phyloP scores from a whole-genome alignment of 169 alveolate species.

The Plasmodium knowlesi region DNA sequence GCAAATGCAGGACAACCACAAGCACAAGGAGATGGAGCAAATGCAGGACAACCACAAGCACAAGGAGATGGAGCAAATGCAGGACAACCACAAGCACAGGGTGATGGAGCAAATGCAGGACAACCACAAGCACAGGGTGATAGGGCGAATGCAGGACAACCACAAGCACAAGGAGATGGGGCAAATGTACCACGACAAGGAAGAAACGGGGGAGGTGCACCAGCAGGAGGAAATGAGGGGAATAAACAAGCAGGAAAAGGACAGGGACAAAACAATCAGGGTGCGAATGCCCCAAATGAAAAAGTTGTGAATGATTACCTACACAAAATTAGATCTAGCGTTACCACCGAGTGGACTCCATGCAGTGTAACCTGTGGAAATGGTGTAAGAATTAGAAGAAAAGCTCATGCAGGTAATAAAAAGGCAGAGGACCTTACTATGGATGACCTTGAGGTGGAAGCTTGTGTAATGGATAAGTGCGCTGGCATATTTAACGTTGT shows the following conservation, averaged over 20 bases:
- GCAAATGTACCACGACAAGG: neutral
- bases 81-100: neutral
- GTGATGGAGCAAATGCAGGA: neutral
- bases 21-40: too few relatives aligned
- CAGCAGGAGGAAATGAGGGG: neutral
- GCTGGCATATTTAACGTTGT: constrained; percentile 58
- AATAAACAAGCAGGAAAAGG: neutral
- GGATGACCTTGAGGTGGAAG: constrained; percentile 29
- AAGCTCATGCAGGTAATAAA: neutral
- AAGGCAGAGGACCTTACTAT: neutral
- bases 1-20: neutral
- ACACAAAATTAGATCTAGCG: neutral
- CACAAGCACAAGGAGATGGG: neutral
- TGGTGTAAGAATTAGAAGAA: constrained; percentile 43
- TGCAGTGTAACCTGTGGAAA: constrained; percentile 70
- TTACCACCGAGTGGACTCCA: constrained; percentile 35
- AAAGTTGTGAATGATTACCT: constrained; percentile 4
- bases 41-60: neutral
- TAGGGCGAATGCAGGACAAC: neutral
- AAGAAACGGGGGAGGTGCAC: neutral
- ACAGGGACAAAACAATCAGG: neutral
- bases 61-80: neutral
- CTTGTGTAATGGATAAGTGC: constrained; percentile 48
- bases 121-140: neutral
- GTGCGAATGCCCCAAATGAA: neutral